phyloP scores from a whole-genome alignment of 768 basidiomycete species.

The Mycena alexandri region DNA sequence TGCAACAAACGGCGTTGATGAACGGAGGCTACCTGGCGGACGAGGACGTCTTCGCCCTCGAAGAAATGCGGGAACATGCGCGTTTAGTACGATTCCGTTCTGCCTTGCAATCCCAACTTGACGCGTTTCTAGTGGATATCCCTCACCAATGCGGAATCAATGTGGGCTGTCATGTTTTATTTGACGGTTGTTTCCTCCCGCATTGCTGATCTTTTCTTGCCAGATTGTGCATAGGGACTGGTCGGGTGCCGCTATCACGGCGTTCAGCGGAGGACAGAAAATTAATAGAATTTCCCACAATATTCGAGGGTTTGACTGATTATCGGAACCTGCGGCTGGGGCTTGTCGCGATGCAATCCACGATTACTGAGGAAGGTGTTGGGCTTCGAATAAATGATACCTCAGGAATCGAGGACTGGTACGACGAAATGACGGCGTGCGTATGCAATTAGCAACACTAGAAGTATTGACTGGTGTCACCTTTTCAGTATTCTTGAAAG shows the following conservation, averaged over 20 bases:
- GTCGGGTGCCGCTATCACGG: constrained; percentile 53
- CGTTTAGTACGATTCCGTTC: constrained; percentile 48
- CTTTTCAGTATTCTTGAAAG: constrained; percentile 27
- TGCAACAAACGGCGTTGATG: constrained; percentile 39
- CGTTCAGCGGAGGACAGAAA: constrained; percentile 41
- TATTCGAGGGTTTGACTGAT: constrained; percentile 39
- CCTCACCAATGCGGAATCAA: constrained; percentile 49
- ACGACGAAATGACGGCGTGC: constrained; percentile 45
- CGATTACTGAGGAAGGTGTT: constrained; percentile 44
- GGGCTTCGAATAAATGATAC: constrained; percentile 44
- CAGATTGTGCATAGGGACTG: constrained; percentile 54
- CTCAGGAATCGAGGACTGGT: constrained; percentile 47
- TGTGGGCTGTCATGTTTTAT: constrained; percentile 44
- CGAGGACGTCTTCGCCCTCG: constrained; percentile 37
- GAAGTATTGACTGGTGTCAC: background rate
- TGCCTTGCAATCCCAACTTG: constrained; percentile 11
- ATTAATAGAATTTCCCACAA: constrained; percentile 45
- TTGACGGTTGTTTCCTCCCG: background rate
- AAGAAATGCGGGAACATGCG: constrained; percentile 50
- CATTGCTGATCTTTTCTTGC: constrained; percentile 17
- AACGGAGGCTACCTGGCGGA: constrained; percentile 36
- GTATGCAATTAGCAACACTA: background rate
- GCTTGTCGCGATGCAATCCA: constrained; percentile 47
- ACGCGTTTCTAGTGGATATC: constrained; percentile 47
- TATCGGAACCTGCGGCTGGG: constrained; percentile 50